A percentile compares a stretch with the other conserved stretches of the same genome.
phyloP scores from a whole-genome alignment of 2,329 filamentous ascomycete genomes.

The Ramichloridium luteum region DNA sequence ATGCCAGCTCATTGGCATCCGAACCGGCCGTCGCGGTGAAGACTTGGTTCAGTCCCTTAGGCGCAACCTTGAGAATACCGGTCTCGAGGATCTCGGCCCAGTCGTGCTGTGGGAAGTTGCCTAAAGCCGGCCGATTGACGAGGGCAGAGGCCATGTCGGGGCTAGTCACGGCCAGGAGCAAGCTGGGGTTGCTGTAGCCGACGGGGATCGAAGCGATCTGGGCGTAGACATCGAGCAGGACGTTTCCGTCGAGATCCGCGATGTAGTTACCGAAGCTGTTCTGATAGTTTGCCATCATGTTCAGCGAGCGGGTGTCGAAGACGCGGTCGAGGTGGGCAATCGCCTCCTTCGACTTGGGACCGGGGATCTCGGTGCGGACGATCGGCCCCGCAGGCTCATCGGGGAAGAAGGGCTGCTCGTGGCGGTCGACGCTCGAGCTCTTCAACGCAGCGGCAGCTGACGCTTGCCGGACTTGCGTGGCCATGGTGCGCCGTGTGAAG shows the following conservation, averaged over 20 bases:
- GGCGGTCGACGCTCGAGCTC: slow-evolving; percentile 12
- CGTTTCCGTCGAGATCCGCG: slow-evolving; percentile 58
- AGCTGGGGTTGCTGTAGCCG: slow-evolving; percentile 78
- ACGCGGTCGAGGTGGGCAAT: slow-evolving; percentile 62
- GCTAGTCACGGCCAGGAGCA: slow-evolving; percentile 57
- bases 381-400: slow-evolving; percentile 46
- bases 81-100: slow-evolving; percentile 70
- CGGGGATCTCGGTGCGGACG: slow-evolving; percentile 53
- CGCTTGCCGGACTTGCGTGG: slow-evolving; percentile 21
- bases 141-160: slow-evolving; percentile 69
- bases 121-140: slow-evolving; percentile 79
- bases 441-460: slow-evolving; percentile 21
- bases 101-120: slow-evolving; percentile 79
- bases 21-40: slow-evolving; percentile 84
- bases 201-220: slow-evolving; percentile 89
- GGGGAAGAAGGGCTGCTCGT: slow-evolving; percentile 31
- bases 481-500: slow-evolving; percentile 16
- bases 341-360: slow-evolving; percentile 58
- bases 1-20: slow-evolving; percentile 87
- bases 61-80: slow-evolving; percentile 70
- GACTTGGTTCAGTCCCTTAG: slow-evolving; percentile 73
- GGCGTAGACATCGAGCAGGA: slow-evolving; percentile 68
- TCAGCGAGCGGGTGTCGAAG: slow-evolving; percentile 76
- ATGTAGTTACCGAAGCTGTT: slow-evolving; percentile 73
- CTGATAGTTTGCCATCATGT: slow-evolving; percentile 67